These are phyloP conservation scores for Penicillium sumatraense DNA, from an alignment of 2,329 filamentous ascomycete species.

Conservation along the genomic window DNA sequence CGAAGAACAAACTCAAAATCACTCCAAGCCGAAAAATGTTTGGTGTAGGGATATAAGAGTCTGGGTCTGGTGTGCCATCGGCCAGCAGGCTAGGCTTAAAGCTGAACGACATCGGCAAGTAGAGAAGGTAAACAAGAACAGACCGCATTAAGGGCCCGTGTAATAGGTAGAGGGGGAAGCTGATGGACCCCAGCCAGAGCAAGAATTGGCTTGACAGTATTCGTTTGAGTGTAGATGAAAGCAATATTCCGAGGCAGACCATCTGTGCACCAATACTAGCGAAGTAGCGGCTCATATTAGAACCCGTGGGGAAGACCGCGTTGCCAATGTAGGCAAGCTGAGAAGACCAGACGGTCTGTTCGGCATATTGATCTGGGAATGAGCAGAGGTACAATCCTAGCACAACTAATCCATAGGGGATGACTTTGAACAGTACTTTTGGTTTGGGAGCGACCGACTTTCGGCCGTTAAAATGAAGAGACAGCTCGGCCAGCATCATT, in stretches of 20 bases:
- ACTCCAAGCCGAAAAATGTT: slow-evolving; percentile 43
- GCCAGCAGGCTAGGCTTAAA: slow-evolving; percentile 12
- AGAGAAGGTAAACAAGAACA: slow-evolving; percentile 65
- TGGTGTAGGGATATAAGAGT: slow-evolving; percentile 40
- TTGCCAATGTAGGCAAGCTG: slow-evolving; percentile 22
- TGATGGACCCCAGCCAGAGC: slow-evolving; percentile 67
- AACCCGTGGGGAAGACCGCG: slow-evolving; percentile 38
- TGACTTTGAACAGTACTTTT: slow-evolving; percentile 21
- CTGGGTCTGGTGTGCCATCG: slow-evolving; percentile 36
- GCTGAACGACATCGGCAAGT: slow-evolving; percentile 43
- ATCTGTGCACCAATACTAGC: slow-evolving; percentile 55
- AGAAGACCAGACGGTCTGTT: slow-evolving; percentile 60
- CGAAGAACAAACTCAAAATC: slow-evolving; percentile 52
- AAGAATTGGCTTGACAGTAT: slow-evolving; percentile 60
- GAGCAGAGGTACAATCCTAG: slow-evolving; percentile 63
- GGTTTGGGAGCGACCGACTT: slow-evolving; percentile 49
- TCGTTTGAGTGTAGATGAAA: slow-evolving; percentile 57
- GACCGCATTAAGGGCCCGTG: slow-evolving; percentile 66
- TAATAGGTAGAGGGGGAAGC: slow-evolving; percentile 67
- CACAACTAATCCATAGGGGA: slow-evolving; percentile 57
- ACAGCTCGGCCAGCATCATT: slow-evolving; percentile 64
- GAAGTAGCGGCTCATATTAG: slow-evolving; percentile 57
- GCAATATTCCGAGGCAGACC: slow-evolving; percentile 57
- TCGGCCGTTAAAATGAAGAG: slow-evolving; percentile 53
- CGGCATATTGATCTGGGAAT: slow-evolving; percentile 61